phyloP scores from a whole-genome alignment of 1,284 basidiomycete genomes.

The Austropuccinia psidii region DNA sequence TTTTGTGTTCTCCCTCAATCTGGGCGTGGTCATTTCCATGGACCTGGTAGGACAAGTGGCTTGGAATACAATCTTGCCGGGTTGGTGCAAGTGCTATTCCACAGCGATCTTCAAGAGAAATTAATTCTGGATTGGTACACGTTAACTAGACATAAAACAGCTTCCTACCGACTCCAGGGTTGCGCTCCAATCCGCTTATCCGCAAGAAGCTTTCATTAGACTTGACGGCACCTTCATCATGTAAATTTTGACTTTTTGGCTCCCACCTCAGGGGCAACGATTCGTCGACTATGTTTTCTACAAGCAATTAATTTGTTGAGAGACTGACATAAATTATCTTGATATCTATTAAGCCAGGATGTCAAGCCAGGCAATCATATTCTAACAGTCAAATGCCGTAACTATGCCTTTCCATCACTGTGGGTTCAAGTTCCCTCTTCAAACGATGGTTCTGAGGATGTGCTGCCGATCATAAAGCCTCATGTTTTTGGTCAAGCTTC shows the following conservation, averaged over 20 bases:
- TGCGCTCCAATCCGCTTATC: neutral
- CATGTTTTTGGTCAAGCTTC: slow-evolving; percentile 16
- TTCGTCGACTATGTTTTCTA: neutral
- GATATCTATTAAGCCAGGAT: slow-evolving; percentile 14
- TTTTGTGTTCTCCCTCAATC: no score
- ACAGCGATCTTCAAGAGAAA: neutral
- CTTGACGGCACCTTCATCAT: neutral
- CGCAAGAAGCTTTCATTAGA: slow-evolving; percentile 11
- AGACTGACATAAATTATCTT: no score
- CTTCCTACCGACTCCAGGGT: slow-evolving; percentile 15
- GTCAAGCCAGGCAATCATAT: slow-evolving; percentile 17
- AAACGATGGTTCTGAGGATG: neutral
- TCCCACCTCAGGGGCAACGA: neutral
- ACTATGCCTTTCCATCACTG: neutral
- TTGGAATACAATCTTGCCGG: slow-evolving; percentile 18
- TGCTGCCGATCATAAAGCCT: slow-evolving; percentile 4
- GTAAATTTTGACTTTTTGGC: neutral
- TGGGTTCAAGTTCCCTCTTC: slow-evolving; percentile 3
- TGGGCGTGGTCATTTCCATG: neutral
- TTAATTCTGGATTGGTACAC: neutral
- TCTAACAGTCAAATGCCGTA: slow-evolving; percentile 7
- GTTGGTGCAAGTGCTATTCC: neutral
- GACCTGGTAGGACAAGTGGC: slow-evolving; percentile 8
- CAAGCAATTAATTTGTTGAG: no score
- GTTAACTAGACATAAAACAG: slow-evolving; percentile 5